phyloP scores from a whole-genome alignment of 1,284 basidiomycete species.

The Cutaneotrichosporon daszewskae region DNA sequence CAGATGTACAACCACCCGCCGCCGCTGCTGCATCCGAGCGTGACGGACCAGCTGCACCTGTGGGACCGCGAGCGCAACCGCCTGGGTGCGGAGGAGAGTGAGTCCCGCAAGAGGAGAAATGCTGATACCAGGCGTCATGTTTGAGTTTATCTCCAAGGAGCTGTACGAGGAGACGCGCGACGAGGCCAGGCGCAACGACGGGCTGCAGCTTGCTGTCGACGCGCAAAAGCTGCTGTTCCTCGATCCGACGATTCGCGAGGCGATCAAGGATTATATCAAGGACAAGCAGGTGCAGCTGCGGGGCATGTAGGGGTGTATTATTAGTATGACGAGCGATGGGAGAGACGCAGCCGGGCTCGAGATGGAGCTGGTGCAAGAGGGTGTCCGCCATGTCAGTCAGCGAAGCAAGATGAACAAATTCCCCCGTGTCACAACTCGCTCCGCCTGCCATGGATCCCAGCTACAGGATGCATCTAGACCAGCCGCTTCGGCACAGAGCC shows the following conservation, averaged over 20 bases:
- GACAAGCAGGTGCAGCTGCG: slow-evolving; percentile 31
- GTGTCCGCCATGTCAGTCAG: too few species aligned
- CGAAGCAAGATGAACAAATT: too few species aligned
- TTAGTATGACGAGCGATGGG: not conserved
- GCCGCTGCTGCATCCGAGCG: slow-evolving; percentile 52
- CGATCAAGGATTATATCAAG: slow-evolving; percentile 39
- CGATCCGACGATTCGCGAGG: slow-evolving; percentile 34
- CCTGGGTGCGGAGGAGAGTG: slow-evolving; percentile 78
- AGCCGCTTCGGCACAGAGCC: slow-evolving; percentile 20
- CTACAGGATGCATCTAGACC: slow-evolving; percentile 16
- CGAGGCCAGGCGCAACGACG: slow-evolving; percentile 35
- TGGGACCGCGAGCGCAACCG: slow-evolving; percentile 98
- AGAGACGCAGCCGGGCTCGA: too few species aligned
- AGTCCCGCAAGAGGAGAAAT: slow-evolving; percentile 5
- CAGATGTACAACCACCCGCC: slow-evolving; percentile 85
- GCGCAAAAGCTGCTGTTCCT: slow-evolving; percentile 36
- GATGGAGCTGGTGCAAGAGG: too few species aligned
- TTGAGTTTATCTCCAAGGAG: slow-evolving; percentile 43
- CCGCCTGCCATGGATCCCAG: too few species aligned
- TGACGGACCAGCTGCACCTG: slow-evolving; percentile 94
- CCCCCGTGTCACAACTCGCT: too few species aligned
- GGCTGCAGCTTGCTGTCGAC: slow-evolving; percentile 22
- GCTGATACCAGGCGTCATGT: slow-evolving; percentile 30
- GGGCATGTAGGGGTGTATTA: slow-evolving; percentile 15
- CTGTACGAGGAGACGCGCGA: slow-evolving; percentile 37